These are phyloP conservation scores for Theobroma cacao DNA, from an alignment of 345 rosid genomes.

Conservation along the genomic window DNA sequence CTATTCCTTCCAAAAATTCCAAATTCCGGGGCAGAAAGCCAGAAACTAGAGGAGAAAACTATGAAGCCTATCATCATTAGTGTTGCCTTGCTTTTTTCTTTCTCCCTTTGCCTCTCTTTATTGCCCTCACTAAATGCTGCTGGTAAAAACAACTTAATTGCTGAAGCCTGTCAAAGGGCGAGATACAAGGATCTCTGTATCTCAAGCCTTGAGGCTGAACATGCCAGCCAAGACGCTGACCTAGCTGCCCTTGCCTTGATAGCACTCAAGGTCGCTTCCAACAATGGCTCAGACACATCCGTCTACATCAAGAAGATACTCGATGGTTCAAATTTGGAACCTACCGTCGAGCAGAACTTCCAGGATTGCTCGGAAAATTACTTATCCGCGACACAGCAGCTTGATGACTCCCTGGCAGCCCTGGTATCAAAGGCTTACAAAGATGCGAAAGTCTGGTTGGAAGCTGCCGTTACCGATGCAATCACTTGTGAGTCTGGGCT, in stretches of 20 bases:
- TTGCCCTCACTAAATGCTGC: background rate
- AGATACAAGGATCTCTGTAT: constrained; percentile 46
- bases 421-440: constrained; percentile 30
- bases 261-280: constrained; percentile 42
- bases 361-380: constrained; percentile 54
- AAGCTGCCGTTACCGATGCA: constrained; percentile 40
- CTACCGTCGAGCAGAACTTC: constrained; percentile 49
- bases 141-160: constrained; percentile 7
- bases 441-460: constrained; percentile 44
- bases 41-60: background rate
- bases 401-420: constrained; percentile 56
- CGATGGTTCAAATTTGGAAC: constrained; percentile 29
- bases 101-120: constrained; percentile 17
- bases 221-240: constrained; percentile 36
- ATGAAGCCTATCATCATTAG: constrained; percentile 24
- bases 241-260: constrained; percentile 44
- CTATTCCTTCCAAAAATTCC: background rate
- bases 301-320: constrained; percentile 32
- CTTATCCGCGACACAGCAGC: constrained; percentile 54
- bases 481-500: constrained; percentile 40
- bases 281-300: constrained; percentile 42
- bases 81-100: constrained; percentile 18
- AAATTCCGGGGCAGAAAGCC: background rate
- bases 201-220: constrained; percentile 39
- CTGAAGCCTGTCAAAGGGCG: constrained; percentile 33